Conservation (phyloP, 257 asterid genomes). For the Thymus mandschuricus region DNA sequence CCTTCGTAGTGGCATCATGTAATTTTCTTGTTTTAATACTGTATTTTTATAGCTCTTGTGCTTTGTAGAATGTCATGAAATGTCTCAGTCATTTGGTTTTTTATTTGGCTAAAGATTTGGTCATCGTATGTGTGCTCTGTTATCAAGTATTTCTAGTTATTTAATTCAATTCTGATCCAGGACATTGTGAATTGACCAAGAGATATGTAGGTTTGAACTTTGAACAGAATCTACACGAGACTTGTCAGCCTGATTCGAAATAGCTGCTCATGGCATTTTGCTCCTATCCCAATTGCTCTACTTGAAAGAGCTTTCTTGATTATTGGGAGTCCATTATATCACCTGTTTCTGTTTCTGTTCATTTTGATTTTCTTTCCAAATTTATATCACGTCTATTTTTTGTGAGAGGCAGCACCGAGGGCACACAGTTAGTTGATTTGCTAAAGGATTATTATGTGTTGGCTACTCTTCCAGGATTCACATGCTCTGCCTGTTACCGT, state of each 20-base stretch:
- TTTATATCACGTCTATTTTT: constrained; percentile 14
- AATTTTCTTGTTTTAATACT: neutral
- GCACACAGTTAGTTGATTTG: constrained; percentile 30
- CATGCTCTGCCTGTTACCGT: constrained; percentile 65
- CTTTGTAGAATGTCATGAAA: constrained; percentile 1
- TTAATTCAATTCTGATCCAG: neutral
- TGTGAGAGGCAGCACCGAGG: constrained; percentile 31
- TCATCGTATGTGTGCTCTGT: neutral
- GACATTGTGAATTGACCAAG: constrained; percentile 1
- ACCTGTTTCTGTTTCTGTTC: neutral
- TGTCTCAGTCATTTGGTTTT: neutral
- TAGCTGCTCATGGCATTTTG: neutral
- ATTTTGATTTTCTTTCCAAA: neutral
- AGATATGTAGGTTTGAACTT: neutral
- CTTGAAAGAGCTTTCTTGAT: constrained; percentile 16
- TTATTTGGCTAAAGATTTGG: neutral
- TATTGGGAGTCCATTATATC: neutral
- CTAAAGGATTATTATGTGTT: constrained; percentile 48
- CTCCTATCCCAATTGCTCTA: neutral
- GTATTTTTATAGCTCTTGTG: neutral
- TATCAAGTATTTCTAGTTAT: neutral
- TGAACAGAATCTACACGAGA: neutral
- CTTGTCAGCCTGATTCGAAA: neutral
- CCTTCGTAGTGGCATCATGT: neutral
- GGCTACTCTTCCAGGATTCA: constrained; percentile 73